Conservation (phyloP, 805 yeast genomes). For the Monosporozyma unispora region DNA sequence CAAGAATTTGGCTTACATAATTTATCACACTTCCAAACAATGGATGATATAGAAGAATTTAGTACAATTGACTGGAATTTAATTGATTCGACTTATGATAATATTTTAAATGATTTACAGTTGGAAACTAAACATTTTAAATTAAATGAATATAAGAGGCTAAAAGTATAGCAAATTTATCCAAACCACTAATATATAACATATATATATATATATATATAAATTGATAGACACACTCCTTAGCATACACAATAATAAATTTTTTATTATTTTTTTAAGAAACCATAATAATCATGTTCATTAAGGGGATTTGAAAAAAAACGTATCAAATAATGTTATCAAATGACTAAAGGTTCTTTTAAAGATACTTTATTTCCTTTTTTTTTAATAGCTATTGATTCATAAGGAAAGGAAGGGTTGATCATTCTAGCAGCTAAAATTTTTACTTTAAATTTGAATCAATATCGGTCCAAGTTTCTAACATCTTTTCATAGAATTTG, state of each 20-base stretch:
- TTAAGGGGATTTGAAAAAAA: too few species aligned
- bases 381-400: too few species aligned
- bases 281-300: too few species aligned
- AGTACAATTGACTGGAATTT: constrained; percentile 19
- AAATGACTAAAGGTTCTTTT: too few species aligned
- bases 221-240: too few species aligned
- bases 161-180: neutral
- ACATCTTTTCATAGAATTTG: constrained; percentile 57
- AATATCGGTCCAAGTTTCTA: constrained; percentile 61
- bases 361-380: too few species aligned
- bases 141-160: neutral
- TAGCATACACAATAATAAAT: too few species aligned
- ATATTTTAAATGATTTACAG: constrained; percentile 9
- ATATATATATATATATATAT: neutral
- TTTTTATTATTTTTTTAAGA: too few species aligned
- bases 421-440: neutral
- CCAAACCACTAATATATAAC: too few species aligned
- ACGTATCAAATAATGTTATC: too few species aligned
- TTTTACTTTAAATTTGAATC: constrained; percentile 29
- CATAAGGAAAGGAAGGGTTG: neutral
- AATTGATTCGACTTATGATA: constrained; percentile 15
- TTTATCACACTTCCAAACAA: constrained; percentile 9
- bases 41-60: constrained; percentile 10
- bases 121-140: neutral
- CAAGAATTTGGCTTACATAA: constrained; percentile 4